These are phyloP conservation scores for Kodamaea restingae DNA, from an alignment of 805 yeast genomes.

Conservation along the genomic window DNA sequence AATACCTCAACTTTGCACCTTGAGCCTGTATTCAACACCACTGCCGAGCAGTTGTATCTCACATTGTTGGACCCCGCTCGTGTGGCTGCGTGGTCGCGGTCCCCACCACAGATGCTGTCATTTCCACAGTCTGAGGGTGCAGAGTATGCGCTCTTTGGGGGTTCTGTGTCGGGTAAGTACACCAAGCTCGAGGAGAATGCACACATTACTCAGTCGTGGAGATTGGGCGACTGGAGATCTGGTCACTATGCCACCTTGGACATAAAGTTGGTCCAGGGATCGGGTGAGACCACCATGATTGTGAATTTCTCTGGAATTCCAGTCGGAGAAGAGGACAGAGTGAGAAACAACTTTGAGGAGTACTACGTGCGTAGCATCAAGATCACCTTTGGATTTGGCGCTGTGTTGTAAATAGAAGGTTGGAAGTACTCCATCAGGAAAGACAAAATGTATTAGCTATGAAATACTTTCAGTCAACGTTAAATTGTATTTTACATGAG, in stretches of 20 bases:
- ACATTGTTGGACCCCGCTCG: slow-evolving; percentile 75
- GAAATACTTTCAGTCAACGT: no score
- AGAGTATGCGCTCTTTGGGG: slow-evolving; percentile 74
- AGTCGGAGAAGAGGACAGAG: slow-evolving; percentile 89
- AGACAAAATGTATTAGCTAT: not conserved
- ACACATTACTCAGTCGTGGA: slow-evolving; percentile 73
- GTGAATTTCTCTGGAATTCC: slow-evolving; percentile 88
- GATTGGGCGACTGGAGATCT: slow-evolving; percentile 83
- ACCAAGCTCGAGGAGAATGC: slow-evolving; percentile 54
- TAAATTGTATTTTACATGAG: no score
- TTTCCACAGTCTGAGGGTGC: slow-evolving; percentile 53
- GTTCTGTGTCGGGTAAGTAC: slow-evolving; percentile 74
- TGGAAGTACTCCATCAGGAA: not conserved
- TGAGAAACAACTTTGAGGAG: slow-evolving; percentile 78
- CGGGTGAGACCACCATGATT: slow-evolving; percentile 77
- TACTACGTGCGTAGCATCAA: slow-evolving; percentile 88
- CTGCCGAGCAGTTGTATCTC: slow-evolving; percentile 78
- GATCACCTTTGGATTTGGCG: slow-evolving; percentile 91
- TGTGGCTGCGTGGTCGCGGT: slow-evolving; percentile 88
- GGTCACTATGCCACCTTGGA: slow-evolving; percentile 72
- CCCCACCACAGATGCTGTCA: slow-evolving; percentile 54
- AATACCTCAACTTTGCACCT: slow-evolving; percentile 78
- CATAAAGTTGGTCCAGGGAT: slow-evolving; percentile 68
- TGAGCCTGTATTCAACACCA: slow-evolving; percentile 77
- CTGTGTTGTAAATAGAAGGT: slow-evolving; percentile 49